Percentiles rank a stretch among this genome's conserved stretches.
Conservation (phyloP, 2,329 filamentous ascomycete genomes). For the Septoria petroselini region DNA sequence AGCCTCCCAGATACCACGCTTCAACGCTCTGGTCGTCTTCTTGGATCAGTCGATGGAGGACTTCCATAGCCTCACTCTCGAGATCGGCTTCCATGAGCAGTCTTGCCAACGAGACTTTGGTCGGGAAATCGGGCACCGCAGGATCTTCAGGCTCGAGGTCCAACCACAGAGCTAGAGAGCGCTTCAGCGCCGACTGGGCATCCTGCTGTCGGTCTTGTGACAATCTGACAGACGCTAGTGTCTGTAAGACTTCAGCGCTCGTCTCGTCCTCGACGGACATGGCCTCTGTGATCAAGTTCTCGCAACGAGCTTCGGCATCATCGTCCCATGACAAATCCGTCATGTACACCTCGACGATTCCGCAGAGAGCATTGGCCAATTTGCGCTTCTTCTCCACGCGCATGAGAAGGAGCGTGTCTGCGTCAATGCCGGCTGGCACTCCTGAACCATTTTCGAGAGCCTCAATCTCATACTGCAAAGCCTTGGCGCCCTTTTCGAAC, state of each 20-base stretch:
- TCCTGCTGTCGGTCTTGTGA: conserved; percentile 79
- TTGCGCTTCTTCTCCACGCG: conserved; percentile 71
- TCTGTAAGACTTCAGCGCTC: conserved; percentile 87
- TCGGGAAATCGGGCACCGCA: conserved; percentile 78
- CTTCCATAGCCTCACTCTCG: conserved; percentile 78
- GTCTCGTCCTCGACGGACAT: conserved; percentile 72
- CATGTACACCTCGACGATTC: conserved; percentile 97
- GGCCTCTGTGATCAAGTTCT: conserved; percentile 84
- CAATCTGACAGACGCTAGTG: conserved; percentile 87
- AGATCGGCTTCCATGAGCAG: conserved; percentile 87
- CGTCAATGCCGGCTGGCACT: conserved; percentile 27
- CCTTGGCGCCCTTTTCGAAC: conserved; percentile 66
- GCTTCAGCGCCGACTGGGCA: conserved; percentile 70
- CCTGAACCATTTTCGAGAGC: conserved; percentile 52
- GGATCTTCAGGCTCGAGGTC: conserved; percentile 70
- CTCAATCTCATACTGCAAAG: conserved; percentile 69
- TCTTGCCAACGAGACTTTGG: conserved; percentile 76
- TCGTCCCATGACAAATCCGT: conserved; percentile 76
- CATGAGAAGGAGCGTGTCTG: conserved; percentile 42
- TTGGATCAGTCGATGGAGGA: conserved; percentile 75
- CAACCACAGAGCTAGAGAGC: conserved; percentile 81
- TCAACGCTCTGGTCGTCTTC: conserved; percentile 96
- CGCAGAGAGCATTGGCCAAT: conserved; percentile 87
- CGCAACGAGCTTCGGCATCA: conserved; percentile 85
- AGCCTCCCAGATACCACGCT: conserved; percentile 94